phyloP scores from a whole-genome alignment of 2,329 filamentous ascomycete genomes.

The Trichoderma afroharzianum region DNA sequence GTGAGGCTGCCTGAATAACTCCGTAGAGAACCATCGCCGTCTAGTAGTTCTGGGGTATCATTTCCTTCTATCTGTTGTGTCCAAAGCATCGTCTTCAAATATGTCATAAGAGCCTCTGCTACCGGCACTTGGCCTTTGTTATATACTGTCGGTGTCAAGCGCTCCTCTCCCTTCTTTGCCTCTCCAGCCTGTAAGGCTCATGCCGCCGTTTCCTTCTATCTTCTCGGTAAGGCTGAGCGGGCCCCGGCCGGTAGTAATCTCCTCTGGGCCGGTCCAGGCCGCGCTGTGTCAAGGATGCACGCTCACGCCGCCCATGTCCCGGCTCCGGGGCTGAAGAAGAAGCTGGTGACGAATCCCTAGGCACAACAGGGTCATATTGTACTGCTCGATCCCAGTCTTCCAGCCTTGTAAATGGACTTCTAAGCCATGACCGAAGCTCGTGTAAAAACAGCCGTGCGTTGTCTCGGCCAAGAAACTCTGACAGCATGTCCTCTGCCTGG shows the following conservation, averaged over 20 bases:
- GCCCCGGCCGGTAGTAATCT: not conserved
- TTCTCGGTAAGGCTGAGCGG: not conserved
- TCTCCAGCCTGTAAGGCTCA: not conserved
- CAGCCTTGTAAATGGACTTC: constrained; percentile 71
- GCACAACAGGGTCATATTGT: constrained; percentile 53
- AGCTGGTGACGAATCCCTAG: not conserved
- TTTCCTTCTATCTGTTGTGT: not conserved
- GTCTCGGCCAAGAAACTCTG: constrained; percentile 72
- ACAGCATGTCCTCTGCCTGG: constrained; percentile 73
- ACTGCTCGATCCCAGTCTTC: constrained; percentile 77
- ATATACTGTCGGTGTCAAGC: not conserved
- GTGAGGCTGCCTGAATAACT: not conserved
- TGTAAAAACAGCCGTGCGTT: constrained; percentile 76
- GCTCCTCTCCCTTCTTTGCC: not conserved
- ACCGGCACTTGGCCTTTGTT: not conserved
- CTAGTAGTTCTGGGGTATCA: not conserved
- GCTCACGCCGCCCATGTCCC: not conserved
- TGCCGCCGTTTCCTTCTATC: not conserved
- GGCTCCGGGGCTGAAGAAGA: not conserved
- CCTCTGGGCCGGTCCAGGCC: not conserved
- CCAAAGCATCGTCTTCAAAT: not conserved
- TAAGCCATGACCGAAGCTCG: constrained; percentile 76
- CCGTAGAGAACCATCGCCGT: not conserved
- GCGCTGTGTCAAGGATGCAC: not conserved
- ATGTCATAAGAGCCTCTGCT: not conserved